These are phyloP conservation scores for Poronia punctata DNA, from an alignment of 495 filamentous ascomycete species.

Conservation along the genomic window DNA sequence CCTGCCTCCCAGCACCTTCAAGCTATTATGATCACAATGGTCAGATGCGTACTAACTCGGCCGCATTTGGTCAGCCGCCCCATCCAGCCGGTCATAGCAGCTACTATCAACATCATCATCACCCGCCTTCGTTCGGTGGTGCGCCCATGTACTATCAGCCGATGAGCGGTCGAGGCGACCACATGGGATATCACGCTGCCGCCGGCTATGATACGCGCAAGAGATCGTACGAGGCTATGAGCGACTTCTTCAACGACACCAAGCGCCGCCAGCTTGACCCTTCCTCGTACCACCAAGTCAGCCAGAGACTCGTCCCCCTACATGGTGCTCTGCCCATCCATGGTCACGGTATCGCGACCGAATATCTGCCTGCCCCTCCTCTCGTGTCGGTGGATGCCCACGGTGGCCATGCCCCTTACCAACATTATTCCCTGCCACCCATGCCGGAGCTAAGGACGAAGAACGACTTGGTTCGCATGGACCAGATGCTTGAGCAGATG, in stretches of 20 bases:
- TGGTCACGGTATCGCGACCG: slow-evolving; percentile 50
- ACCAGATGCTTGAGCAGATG: slow-evolving; percentile 90
- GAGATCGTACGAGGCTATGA: slow-evolving; percentile 78
- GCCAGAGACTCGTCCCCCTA: slow-evolving; percentile 67
- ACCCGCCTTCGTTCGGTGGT: slow-evolving; percentile 44
- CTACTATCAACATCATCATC: slow-evolving; percentile 53
- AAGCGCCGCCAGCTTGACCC: slow-evolving; percentile 87
- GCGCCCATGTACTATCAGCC: slow-evolving; percentile 61
- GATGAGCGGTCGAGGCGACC: slow-evolving; percentile 44
- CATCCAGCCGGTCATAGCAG: slow-evolving; percentile 43
- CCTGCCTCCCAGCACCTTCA: slow-evolving; percentile 41
- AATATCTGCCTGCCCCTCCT: slow-evolving; percentile 53
- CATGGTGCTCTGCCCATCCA: slow-evolving; percentile 61
- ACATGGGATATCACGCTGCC: slow-evolving; percentile 45
- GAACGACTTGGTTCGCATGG: slow-evolving; percentile 83
- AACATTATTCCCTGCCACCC: slow-evolving; percentile 71
- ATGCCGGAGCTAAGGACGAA: slow-evolving; percentile 86
- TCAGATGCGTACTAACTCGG: slow-evolving; percentile 49
- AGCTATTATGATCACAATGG: slow-evolving; percentile 54
- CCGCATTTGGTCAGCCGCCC: slow-evolving; percentile 42
- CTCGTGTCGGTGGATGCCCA: slow-evolving; percentile 45
- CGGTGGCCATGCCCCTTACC: slow-evolving; percentile 44
- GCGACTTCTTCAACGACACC: slow-evolving; percentile 87
- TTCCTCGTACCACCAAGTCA: slow-evolving; percentile 72
- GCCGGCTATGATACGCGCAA: slow-evolving; percentile 61